phyloP scores from a whole-genome alignment of 768 basidiomycete species.

The Amanita rimosa region DNA sequence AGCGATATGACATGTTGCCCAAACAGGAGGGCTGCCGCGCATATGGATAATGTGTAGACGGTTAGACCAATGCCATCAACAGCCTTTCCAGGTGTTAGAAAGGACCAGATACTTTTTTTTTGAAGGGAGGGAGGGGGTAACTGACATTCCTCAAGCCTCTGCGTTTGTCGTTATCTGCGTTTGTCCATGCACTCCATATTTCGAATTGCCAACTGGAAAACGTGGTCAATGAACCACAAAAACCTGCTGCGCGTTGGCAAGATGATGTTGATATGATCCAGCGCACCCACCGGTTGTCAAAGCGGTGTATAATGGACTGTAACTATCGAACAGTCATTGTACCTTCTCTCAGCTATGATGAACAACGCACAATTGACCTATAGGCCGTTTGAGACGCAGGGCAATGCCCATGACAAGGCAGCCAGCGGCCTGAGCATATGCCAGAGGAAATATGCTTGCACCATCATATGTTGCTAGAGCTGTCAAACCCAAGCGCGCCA shows the following conservation, averaged over 20 bases:
- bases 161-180: slow-evolving; percentile 23
- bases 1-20: slow-evolving; percentile 52
- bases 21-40: slow-evolving; percentile 66
- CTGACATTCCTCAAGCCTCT: background rate
- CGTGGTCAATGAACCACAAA: slow-evolving; percentile 94
- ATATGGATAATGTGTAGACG: slow-evolving; percentile 66
- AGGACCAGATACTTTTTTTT: background rate
- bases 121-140: too few species aligned
- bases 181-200: slow-evolving; percentile 77
- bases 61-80: slow-evolving; percentile 80
- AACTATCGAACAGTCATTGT: slow-evolving; percentile 31
- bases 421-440: slow-evolving; percentile 79
- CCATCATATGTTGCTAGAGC: slow-evolving; percentile 71
- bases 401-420: slow-evolving; percentile 88
- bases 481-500: slow-evolving; percentile 69
- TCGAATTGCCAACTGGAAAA: slow-evolving; percentile 95
- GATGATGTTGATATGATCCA: background rate
- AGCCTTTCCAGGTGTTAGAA: slow-evolving; percentile 35
- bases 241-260: slow-evolving; percentile 37
- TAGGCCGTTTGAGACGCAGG: slow-evolving; percentile 55
- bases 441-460: slow-evolving; percentile 65
- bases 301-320: slow-evolving; percentile 81
- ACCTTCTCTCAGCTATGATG: background rate
- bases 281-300: slow-evolving; percentile 59
- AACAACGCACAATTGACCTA: slow-evolving; percentile 60